Percentiles rank a stretch among this genome's conserved stretches.
Conservation (phyloP, 2,329 filamentous ascomycete species). For the Graphium sp. region DNA sequence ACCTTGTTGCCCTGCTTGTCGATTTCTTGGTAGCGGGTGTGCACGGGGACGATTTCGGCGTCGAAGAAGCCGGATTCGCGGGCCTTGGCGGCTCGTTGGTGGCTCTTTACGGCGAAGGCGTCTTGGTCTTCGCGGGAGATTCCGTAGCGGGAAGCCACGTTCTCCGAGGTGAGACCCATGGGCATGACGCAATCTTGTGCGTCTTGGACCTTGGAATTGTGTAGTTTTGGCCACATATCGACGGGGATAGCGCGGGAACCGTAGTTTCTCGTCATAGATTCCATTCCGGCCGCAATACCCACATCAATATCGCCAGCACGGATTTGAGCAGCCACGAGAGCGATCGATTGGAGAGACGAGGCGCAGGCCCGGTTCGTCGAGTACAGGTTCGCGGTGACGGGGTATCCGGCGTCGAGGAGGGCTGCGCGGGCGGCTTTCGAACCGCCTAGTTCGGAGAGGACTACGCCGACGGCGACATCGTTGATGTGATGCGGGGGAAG, state of each 20-base stretch:
- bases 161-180: constrained; percentile 85
- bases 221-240: constrained; percentile 60
- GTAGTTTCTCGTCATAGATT: constrained; percentile 93
- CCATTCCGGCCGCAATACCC: constrained; percentile 80
- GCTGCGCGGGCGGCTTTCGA: constrained; percentile 86
- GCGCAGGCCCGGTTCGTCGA: constrained; percentile 83
- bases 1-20: constrained; percentile 41
- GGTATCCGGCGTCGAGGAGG: constrained; percentile 66
- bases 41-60: constrained; percentile 65
- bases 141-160: constrained; percentile 64
- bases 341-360: constrained; percentile 62
- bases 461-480: constrained; percentile 75
- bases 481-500: constrained; percentile 54
- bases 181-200: constrained; percentile 81
- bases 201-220: constrained; percentile 45
- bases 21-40: constrained; percentile 48
- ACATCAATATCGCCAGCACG: constrained; percentile 53
- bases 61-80: constrained; percentile 55
- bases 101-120: constrained; percentile 59
- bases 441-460: constrained; percentile 80
- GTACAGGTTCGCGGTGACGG: constrained; percentile 57
- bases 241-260: constrained; percentile 69
- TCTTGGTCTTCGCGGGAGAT: constrained; percentile 67
- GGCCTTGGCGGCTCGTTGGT: constrained; percentile 56
- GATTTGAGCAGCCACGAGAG: constrained; percentile 58